Evolutionary conservation across 1,284 basidiomycete genomes (phyloP).

Genomic region (Xanthoconium separans): DNA sequence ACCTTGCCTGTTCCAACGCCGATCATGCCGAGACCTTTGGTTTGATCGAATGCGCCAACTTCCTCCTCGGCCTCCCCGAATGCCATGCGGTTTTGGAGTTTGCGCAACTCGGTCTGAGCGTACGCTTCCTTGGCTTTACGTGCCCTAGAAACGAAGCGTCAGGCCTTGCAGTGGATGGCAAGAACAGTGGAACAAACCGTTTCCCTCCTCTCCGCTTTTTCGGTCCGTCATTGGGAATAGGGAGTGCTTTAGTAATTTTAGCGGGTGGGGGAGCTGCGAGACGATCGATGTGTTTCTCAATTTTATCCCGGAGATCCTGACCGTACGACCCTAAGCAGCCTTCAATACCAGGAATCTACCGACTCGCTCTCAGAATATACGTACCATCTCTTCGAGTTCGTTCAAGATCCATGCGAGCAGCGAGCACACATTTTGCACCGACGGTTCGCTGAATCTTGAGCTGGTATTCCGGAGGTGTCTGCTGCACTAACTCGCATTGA

Average conservation of each 20-base stretch:
- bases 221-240: constrained; percentile 94
- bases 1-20: constrained; percentile 84
- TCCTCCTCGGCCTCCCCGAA: constrained; percentile 98
- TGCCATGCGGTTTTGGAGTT: constrained; percentile 94
- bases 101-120: constrained; percentile 94
- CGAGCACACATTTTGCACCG: constrained; percentile 88
- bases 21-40: constrained; percentile 97
- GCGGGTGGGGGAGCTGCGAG: constrained; percentile 92
- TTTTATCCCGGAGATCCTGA: constrained; percentile 74
- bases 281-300: constrained; percentile 90
- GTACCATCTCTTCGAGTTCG: constrained; percentile 74
- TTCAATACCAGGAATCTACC: constrained; percentile 1
- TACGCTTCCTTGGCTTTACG: constrained; percentile 97
- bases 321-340: constrained; percentile 70
- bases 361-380: constrained; percentile 14
- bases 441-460: constrained; percentile 92
- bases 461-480: constrained; percentile 89
- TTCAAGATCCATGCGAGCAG: constrained; percentile 91
- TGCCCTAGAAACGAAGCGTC: constrained; percentile 53
- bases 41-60: constrained; percentile 94
- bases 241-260: constrained; percentile 92
- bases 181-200: constrained; percentile 49
- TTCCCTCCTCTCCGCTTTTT: constrained; percentile 96
- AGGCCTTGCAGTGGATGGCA: background rate
- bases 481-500: constrained; percentile 85